Evolutionary conservation across 108 stramenopile genomes (phyloP).

Genomic region (Conticribra guillardii): DNA sequence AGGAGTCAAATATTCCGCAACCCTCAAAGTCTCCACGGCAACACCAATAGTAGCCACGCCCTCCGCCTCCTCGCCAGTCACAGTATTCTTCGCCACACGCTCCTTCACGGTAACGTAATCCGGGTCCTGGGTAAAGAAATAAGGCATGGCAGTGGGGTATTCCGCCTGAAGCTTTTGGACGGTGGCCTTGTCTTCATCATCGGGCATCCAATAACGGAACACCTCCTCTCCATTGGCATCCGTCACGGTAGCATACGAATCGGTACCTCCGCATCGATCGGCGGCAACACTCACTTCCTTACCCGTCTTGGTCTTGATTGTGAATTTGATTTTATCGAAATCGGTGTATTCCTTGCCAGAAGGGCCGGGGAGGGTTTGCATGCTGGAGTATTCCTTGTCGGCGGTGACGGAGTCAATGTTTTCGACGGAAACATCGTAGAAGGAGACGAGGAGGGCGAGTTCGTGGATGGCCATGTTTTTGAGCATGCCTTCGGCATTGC

Average conservation of each 20-base stretch:
- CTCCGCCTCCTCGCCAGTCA: slow-evolving; percentile 70
- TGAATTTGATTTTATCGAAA: slow-evolving; percentile 94
- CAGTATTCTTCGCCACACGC: slow-evolving; percentile 79
- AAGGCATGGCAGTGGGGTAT: slow-evolving; percentile 92
- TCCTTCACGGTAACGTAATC: slow-evolving; percentile 94
- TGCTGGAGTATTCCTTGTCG: slow-evolving; percentile 86
- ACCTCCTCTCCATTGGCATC: slow-evolving; percentile 77
- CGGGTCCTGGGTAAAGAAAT: slow-evolving; percentile 90
- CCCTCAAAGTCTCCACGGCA: slow-evolving; percentile 89
- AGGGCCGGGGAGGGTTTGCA: slow-evolving; percentile 84
- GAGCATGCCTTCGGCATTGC: slow-evolving; percentile 92
- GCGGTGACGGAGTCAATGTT: slow-evolving; percentile 81
- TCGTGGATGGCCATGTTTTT: slow-evolving; percentile 97
- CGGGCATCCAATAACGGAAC: slow-evolving; percentile 91
- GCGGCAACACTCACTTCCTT: slow-evolving; percentile 82
- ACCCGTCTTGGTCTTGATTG: slow-evolving; percentile 92
- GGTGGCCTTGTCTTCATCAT: slow-evolving; percentile 83
- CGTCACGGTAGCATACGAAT: slow-evolving; percentile 81
- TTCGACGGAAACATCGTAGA: slow-evolving; percentile 89
- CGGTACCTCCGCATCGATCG: slow-evolving; percentile 89
- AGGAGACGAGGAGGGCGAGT: slow-evolving; percentile 85
- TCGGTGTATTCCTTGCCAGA: slow-evolving; percentile 82
- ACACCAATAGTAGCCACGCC: slow-evolving; percentile 88
- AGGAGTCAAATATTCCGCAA: slow-evolving; percentile 89
- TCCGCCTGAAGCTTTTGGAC: slow-evolving; percentile 65